Base-by-base conservation (phyloP, 2,329 filamentous ascomycete species). In the Pseudopithomyces chartarum region DNA sequence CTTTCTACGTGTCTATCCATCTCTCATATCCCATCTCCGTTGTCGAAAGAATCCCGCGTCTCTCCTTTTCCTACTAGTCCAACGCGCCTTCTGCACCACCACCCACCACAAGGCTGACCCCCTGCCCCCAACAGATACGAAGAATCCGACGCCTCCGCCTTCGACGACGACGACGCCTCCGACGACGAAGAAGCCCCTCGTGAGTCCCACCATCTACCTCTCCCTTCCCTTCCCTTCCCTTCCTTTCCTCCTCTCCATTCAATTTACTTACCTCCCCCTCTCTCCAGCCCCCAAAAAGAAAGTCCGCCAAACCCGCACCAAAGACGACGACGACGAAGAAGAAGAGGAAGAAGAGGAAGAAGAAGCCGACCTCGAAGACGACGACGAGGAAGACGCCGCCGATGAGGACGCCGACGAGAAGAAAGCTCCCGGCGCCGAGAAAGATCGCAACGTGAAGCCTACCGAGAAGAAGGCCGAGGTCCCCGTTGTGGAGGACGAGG, bases 61-160 rank as follows among this genome's bases (percentile, higher is more conserved):
- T n/a, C n/a, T n/a, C n/a, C n/a, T n/a, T n/a, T n/a, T 38, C 51
- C 22, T 46, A 46, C 57, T 45, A 51, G 33, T 38, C 45, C 19
- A n/a, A 13, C 48, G 10, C 32, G 17, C 13, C 12, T 22, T 51
- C 32, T 19, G 32, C 19, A n/a, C 22, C 13, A 22, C 17, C 17
- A 32, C 33, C 2, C 19, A 40, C 15, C 49, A 54, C 57, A 53
- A 64, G 56, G 59, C 68, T 71, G 62, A 68, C 67, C 36, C 17
- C 17, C 26, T 48, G 48, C 51, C 19, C 45, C 54, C 17, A 22
- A 17, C 58, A 76, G 74, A 65, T 76, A 75, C 55, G 69, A 70
- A 40, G 73, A 75, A 44, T 74, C 71, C 19, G 73, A 75, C 10
- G 72, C 67, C 49, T 75, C 72, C 39, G 68, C 71, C 54, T 75